A percentile compares a stretch with the other conserved stretches of the same genome.
Evolutionary conservation across 1,284 basidiomycete species (phyloP).

Genomic region (Puccinia horiana): DNA sequence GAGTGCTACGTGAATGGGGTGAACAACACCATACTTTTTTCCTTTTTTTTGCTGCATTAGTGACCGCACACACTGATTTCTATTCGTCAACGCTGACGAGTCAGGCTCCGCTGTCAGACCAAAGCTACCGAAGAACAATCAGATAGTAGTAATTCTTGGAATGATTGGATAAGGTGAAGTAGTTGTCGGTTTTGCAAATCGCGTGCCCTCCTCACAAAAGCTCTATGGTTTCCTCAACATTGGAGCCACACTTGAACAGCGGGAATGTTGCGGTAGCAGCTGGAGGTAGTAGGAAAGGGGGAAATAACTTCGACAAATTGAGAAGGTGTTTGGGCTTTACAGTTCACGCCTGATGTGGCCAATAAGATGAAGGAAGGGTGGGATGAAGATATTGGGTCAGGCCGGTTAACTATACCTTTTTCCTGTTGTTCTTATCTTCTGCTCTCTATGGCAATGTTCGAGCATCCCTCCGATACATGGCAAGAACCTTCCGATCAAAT

Average conservation of each 20-base stretch:
- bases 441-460: neutral
- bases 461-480: neutral
- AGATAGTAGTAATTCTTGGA: neutral
- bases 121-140: neutral
- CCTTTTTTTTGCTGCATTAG: neutral
- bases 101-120: constrained; percentile 24
- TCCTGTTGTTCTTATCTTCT: neutral
- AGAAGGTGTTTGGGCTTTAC: neutral
- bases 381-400: constrained; percentile 6
- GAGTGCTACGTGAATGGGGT: no score
- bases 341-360: neutral
- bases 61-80: neutral
- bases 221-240: neutral
- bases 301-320: neutral
- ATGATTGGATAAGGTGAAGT: neutral
- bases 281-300: neutral
- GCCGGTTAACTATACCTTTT: constrained; percentile 29
- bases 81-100: neutral
- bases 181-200: neutral
- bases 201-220: neutral
- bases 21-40: neutral
- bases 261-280: neutral
- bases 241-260: neutral
- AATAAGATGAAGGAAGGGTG: neutral
- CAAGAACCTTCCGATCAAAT: neutral